Evolutionary conservation across 495 filamentous ascomycete species (phyloP).

Genomic region (Podospora comata): DNA sequence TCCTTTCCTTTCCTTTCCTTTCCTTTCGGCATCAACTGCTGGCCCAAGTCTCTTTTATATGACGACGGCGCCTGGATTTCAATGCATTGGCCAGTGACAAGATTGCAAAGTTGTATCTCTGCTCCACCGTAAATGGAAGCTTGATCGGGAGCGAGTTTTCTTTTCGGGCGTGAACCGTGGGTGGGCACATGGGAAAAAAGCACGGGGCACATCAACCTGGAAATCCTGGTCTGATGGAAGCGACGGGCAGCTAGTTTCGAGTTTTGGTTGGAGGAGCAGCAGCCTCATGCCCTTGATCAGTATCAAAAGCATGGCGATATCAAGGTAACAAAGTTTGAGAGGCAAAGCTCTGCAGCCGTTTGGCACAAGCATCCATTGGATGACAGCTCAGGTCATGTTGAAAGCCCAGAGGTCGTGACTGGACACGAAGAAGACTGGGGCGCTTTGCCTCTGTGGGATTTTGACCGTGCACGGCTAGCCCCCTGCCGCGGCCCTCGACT

Average conservation of each 20-base stretch:
- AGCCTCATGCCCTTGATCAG: too few relatives aligned
- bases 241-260: too few relatives aligned
- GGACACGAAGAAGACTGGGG: background rate
- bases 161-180: background rate
- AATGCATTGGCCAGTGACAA: conserved; percentile 19
- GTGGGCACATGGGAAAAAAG: background rate
- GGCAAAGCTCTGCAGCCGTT: conserved; percentile 14
- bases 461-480: conserved; percentile 11
- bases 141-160: background rate
- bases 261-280: too few relatives aligned
- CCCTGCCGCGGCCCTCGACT: conserved; percentile 18
- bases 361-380: conserved; percentile 12
- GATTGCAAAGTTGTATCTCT: conserved; percentile 29
- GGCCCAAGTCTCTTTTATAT: background rate
- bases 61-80: background rate
- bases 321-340: conserved; percentile 6
- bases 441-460: conserved; percentile 16
- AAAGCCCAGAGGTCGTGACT: conserved; percentile 13
- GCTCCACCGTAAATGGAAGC: background rate
- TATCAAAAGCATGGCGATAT: too few relatives aligned
- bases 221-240: background rate
- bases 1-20: background rate
- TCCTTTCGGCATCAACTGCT: background rate
- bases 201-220: conserved; percentile 7
- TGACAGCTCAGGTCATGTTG: background rate